These are phyloP conservation scores for Pleurotus giganteus DNA, from an alignment of 768 basidiomycete genomes.

Conservation along the genomic window DNA sequence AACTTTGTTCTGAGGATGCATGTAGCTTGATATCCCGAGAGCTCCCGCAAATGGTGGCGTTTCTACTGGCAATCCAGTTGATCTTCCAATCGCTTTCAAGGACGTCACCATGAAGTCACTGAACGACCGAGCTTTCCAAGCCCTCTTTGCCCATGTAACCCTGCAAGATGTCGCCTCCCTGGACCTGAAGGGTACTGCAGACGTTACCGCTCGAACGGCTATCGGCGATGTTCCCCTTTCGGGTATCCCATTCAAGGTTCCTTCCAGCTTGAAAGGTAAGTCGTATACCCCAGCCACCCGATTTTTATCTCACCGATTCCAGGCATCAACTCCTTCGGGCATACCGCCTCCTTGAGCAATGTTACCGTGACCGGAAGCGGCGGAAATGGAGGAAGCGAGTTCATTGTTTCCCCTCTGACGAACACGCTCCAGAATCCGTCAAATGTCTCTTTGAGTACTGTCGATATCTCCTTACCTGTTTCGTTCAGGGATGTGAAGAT, in stretches of 20 bases:
- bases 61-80: conserved; percentile 67
- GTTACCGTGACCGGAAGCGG: conserved; percentile 65
- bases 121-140: conserved; percentile 50
- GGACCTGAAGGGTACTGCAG: conserved; percentile 52
- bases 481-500: conserved; percentile 53
- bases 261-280: conserved; percentile 52
- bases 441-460: conserved; percentile 61
- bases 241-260: conserved; percentile 61
- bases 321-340: conserved; percentile 63
- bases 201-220: conserved; percentile 57
- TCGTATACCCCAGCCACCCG: not conserved
- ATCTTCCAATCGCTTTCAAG: conserved; percentile 55
- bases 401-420: conserved; percentile 54
- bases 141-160: conserved; percentile 60
- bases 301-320: not conserved
- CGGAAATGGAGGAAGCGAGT: conserved; percentile 58
- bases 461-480: conserved; percentile 56
- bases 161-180: conserved; percentile 43
- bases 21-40: conserved; percentile 50
- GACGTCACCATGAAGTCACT: conserved; percentile 56
- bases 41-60: conserved; percentile 53
- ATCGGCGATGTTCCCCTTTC: conserved; percentile 68
- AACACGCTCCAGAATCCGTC: conserved; percentile 64
- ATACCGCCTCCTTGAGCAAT: conserved; percentile 48
- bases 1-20: not conserved